Base-by-base conservation (phyloP, 139 green algal genomes). In the Desmodesmus armatus region DNA sequence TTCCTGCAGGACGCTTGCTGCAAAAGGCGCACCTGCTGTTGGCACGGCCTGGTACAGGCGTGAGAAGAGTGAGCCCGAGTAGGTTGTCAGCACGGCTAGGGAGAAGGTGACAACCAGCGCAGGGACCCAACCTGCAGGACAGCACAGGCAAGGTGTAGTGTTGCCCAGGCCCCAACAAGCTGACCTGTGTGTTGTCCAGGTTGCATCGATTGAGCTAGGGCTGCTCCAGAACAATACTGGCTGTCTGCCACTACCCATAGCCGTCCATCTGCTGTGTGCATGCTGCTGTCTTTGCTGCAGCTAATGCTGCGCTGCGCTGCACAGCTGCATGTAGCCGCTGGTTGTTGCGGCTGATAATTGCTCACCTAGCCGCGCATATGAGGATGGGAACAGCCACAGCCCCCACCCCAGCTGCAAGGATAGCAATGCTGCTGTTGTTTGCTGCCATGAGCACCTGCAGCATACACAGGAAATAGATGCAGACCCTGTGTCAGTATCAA, bases 331-430 rank as follows among this genome's bases (percentile, higher is more conserved):
- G 27, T 7, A 21, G 13, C n/a, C 17, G 39, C 19, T 27, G n/a
- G n/a, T 5, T 39, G 2, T 3, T 70, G 53, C 19, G 5, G 7
- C 11, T 41, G 3, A 6, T 11, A 70, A 15, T 3, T 37, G 62
- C 62, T 31, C 17, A 3, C 53, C 88, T 2, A 91, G 49, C 11
- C 78, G 60, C 15, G 85, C 85, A 76, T 81, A 91, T 51, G 77
- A 85, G 17, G 44, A 71, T 2, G 88, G 88, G 27, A 87, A 74
- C 21, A 91, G 74, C 88, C 88, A 91, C 21, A 91, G 66, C 19
- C 80, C 82, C 86, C 86, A 89, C 25, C 86, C 86, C 0, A 89
- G 74, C 55, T 89, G 86, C 19, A 89, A 74, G 2, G 80, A 80
- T 5, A 87, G 80, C 40, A 87, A 75, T 1, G 86, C 81, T 15